Evolutionary conservation across 768 basidiomycete genomes (phyloP), one percentile per base, ranked within the genome.

Genomic region (Rubroboletus pulcherrimus): DNA sequence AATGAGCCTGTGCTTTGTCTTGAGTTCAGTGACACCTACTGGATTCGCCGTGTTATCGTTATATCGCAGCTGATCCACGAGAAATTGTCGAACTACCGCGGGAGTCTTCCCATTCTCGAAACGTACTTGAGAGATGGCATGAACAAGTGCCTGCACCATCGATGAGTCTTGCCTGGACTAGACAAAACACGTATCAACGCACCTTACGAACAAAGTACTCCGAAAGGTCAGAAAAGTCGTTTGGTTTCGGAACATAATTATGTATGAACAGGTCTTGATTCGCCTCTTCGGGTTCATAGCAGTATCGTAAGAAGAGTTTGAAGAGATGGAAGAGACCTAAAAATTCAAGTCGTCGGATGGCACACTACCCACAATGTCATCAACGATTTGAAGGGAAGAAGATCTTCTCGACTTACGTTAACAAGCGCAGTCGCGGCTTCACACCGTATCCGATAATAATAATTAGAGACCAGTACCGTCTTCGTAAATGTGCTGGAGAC

Each of bases 181-280:
- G 35, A 48, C 8, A 17, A 42, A 51, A 53, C 41, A 33, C 40
- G 34, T 47, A 49, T 31, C 15, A 50, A 57, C 44, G 51, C 56
- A 91, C 96, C 83, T 96, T 96, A 61, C 91, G 88, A 29, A 98
- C 89, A 64, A 97, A 95, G 69, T 98, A 98, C 62, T 97, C 92
- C 0, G 93, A 74, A 31, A 97, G 74, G 62, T 97, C 92, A 53
- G 86, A 83, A 70, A 98, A 98, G 63, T 97, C 89, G 66, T 98
- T 98, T 15, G 95, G 92, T 62, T 91, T 87, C 2, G 95, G 95
- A n/a, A 95, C 90, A 69, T 91, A 94, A 39, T 84, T 89, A 67
- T 93, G 90, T 7, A 77, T 78, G 70, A 96, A 95, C 7, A 94
- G 77, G 66, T 94, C 91, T 66, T 91, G 88, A 56, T 82, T 85